Evolutionary conservation across 2,329 filamentous ascomycete genomes (phyloP).

Genomic region (Falciphora oryzae): DNA sequence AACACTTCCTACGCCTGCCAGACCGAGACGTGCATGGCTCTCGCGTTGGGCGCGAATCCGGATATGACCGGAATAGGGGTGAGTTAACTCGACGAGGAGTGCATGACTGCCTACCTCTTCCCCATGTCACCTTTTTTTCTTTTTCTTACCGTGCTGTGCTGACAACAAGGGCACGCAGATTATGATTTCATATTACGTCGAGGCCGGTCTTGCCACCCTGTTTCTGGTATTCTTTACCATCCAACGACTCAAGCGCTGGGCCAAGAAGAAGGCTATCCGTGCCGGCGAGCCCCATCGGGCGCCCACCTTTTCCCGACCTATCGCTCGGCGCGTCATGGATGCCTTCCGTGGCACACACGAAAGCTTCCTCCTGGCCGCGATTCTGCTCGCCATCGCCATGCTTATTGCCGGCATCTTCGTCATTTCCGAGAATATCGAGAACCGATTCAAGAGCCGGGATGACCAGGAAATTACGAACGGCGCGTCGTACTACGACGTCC

Average conservation of each 20-base stretch:
- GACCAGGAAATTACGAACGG: slow-evolving; percentile 12
- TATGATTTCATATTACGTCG: slow-evolving; percentile 16
- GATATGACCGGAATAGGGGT: slow-evolving; percentile 20
- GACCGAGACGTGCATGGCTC: slow-evolving; percentile 16
- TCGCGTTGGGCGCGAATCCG: slow-evolving; percentile 17
- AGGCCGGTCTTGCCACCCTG: slow-evolving; percentile 14
- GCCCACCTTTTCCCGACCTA: background rate
- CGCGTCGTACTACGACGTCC: slow-evolving; percentile 17
- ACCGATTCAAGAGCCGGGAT: background rate
- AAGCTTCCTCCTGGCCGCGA: slow-evolving; percentile 17
- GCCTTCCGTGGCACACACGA: slow-evolving; percentile 20
- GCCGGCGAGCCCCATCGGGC: slow-evolving; percentile 1
- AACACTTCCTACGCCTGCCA: slow-evolving; percentile 12
- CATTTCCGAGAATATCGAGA: background rate
- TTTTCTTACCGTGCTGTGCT: background rate
- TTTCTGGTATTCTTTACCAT: slow-evolving; percentile 14
- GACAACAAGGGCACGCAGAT: slow-evolving; percentile 4
- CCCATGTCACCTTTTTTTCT: background rate
- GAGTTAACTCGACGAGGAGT: background rate
- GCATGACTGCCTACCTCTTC: background rate
- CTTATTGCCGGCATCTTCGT: slow-evolving; percentile 16
- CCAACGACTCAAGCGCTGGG: slow-evolving; percentile 11
- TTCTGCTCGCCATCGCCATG: slow-evolving; percentile 16
- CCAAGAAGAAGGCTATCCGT: background rate
- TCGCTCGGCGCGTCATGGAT: slow-evolving; percentile 19